Base-by-base conservation (phyloP, 2,329 filamentous ascomycete species). In the Claviceps africana region DNA sequence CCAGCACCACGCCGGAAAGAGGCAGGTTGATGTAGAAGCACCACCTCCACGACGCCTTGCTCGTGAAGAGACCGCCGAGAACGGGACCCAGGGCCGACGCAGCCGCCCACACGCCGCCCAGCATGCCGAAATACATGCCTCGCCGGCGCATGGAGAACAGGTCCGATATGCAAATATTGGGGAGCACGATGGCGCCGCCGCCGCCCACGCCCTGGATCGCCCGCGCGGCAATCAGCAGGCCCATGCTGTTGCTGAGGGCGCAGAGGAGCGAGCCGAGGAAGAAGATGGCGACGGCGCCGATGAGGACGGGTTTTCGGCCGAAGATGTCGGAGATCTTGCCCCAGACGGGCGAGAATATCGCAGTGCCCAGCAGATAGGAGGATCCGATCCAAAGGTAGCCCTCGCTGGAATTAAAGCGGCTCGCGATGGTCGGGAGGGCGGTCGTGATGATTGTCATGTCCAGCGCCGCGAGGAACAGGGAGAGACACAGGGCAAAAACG, bases 371-470 rank as follows among this genome's bases (percentile, higher is more conserved):
- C 7, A 88, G 72, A 61, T 86, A 91, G 2, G 85, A 80, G 39
- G 78, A 81, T 15, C 86, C 86, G 55, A 91, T 82, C 87, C 86
- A 90, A 50, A 82, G 78, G 66, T 89, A 90, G 25, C 85, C 85
- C 17, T 77, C 71, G 3, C 79, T 79, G 6, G 84, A 85, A 45
- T 80, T 62, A 55, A 90, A 78, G 54, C 85, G 73, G 35, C 67
- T 66, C 5, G 78, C 74, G 56, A 87, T 86, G 15, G 79, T 81
- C 0, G 83, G 82, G 5, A 85, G 72, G 6, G 82, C 80, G 0
- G 82, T 85, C 11, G 83, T 76, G 58, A 86, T 72, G 61, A 85
- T 83, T 31, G 81, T 84, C 50, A 73, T 68, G 59, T 79, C 76
- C 50, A 79, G 68, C 0, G 76, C 76, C 2, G 76, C 75, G 35